phyloP scores from a whole-genome alignment of 2,329 filamentous ascomycete species.

The Chaetomium sp. region DNA sequence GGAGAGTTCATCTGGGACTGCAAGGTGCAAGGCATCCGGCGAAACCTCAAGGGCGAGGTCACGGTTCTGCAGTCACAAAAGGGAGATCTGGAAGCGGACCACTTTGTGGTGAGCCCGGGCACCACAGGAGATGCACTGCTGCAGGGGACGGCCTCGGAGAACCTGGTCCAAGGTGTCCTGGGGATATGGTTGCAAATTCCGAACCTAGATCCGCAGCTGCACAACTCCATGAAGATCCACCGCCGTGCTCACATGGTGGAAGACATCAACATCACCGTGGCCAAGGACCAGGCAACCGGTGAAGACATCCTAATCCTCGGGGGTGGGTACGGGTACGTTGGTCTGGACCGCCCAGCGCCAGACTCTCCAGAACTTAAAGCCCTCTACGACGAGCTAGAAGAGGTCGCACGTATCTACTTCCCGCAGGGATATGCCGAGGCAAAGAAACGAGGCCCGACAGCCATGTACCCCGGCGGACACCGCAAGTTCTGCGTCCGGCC shows the following conservation, averaged over 20 bases:
- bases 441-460: background rate
- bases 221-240: constrained; percentile 10
- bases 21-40: constrained; percentile 1
- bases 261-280: constrained; percentile 11
- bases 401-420: constrained; percentile 9
- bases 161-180: constrained; percentile 1
- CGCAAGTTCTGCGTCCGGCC: constrained; percentile 8
- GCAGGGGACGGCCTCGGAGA: background rate
- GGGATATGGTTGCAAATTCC: constrained; percentile 9
- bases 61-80: background rate
- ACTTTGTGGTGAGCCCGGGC: background rate
- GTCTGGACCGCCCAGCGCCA: background rate
- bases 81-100: background rate
- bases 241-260: constrained; percentile 8
- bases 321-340: constrained; percentile 7
- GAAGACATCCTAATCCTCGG: constrained; percentile 9
- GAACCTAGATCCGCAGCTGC: constrained; percentile 1
- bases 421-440: background rate
- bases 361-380: background rate
- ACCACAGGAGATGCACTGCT: background rate
- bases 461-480: constrained; percentile 8
- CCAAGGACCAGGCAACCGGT: constrained; percentile 9
- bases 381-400: constrained; percentile 5
- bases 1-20: constrained; percentile 6
- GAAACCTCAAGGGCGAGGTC: background rate